Conservation (phyloP, 139 green algal genomes). For the Yamagishiella unicocca region DNA sequence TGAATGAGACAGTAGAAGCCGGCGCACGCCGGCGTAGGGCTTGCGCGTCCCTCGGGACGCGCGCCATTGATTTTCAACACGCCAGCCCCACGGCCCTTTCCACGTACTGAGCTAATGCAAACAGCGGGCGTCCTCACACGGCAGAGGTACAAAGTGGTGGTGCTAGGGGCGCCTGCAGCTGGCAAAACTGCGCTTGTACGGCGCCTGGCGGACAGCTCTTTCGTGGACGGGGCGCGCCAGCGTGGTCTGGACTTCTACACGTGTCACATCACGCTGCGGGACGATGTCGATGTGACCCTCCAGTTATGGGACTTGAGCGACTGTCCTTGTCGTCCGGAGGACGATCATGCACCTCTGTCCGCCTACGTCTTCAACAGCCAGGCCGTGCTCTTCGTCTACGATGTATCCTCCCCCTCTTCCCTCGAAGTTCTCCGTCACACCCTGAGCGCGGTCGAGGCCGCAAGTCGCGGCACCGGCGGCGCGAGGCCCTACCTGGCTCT, state of each 20-base stretch:
- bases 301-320: constrained; percentile 42
- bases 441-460: background rate
- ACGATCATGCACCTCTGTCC: background rate
- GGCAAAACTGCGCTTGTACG: constrained; percentile 32
- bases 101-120: background rate
- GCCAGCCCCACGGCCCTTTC: background rate
- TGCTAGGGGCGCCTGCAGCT: background rate
- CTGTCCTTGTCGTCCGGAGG: background rate
- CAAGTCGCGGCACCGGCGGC: background rate
- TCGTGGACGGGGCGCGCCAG: background rate
- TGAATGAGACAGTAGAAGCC: too few species aligned
- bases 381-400: constrained; percentile 35
- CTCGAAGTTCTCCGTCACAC: background rate
- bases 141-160: constrained; percentile 19
- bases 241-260: constrained; percentile 34
- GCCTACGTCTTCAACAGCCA: constrained; percentile 32
- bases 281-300: constrained; percentile 29
- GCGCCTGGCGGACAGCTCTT: background rate
- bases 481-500: constrained; percentile 34
- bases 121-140: background rate
- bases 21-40: background rate
- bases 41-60: background rate
- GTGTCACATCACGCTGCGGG: constrained; percentile 16
- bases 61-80: background rate
- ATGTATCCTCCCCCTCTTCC: background rate